Evolutionary conservation across 2,329 filamentous ascomycete genomes (phyloP).

Genomic region (Tolypocladium amazonense): DNA sequence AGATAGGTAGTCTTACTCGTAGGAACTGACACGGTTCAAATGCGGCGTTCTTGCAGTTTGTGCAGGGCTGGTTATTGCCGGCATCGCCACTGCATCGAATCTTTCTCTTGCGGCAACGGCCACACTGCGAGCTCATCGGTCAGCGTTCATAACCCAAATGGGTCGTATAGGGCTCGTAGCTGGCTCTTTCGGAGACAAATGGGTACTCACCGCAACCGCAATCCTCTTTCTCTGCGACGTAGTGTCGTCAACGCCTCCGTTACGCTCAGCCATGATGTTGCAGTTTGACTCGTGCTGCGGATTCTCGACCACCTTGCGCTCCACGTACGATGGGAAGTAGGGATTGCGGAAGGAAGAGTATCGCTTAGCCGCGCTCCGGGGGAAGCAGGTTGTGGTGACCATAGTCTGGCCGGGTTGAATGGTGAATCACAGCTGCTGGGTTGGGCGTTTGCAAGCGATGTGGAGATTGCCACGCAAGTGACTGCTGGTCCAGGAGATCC

Average conservation of each 20-base stretch:
- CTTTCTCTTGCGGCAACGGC: slow-evolving; percentile 83
- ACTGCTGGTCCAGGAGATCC: not conserved
- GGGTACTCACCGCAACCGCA: slow-evolving; percentile 42
- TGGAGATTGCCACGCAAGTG: not conserved
- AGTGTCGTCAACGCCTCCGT: slow-evolving; percentile 20
- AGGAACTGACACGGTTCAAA: slow-evolving; percentile 66
- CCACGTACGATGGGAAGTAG: slow-evolving; percentile 7
- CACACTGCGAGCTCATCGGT: slow-evolving; percentile 50
- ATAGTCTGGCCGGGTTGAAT: slow-evolving; percentile 4
- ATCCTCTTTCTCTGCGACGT: slow-evolving; percentile 44
- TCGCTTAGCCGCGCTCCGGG: slow-evolving; percentile 6
- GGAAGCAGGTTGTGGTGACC: slow-evolving; percentile 8
- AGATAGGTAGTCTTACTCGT: slow-evolving; percentile 44
- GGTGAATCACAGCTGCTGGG: not conserved
- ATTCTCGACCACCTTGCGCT: slow-evolving; percentile 5
- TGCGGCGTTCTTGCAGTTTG: slow-evolving; percentile 70
- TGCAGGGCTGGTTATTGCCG: slow-evolving; percentile 66
- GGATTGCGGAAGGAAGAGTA: slow-evolving; percentile 7
- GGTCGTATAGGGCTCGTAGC: not conserved
- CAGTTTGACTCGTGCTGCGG: slow-evolving; percentile 3
- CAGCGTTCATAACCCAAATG: not conserved
- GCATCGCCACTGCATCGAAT: slow-evolving; percentile 87
- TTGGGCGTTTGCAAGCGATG: not conserved
- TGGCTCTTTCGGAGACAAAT: not conserved
- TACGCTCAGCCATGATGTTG: slow-evolving; percentile 7